These are phyloP conservation scores for Poronia punctata DNA, from an alignment of 495 filamentous ascomycete genomes.

Conservation along the genomic window DNA sequence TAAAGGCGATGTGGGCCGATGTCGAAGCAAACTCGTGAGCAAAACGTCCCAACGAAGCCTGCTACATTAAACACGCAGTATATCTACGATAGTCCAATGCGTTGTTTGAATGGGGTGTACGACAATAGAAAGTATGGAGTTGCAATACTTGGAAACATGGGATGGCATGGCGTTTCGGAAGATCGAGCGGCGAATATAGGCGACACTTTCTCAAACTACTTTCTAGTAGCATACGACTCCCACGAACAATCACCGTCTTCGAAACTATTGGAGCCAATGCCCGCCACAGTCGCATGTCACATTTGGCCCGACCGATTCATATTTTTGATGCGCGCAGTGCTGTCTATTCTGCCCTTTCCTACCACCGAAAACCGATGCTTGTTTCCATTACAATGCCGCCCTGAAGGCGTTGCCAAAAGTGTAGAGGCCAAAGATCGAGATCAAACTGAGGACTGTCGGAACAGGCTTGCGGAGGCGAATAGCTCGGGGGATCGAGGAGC, in stretches of 20 bases:
- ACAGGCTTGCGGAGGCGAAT: constrained; percentile 72
- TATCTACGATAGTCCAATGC: too few relatives aligned
- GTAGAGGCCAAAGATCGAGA: constrained; percentile 52
- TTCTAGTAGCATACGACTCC: too few relatives aligned
- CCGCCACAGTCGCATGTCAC: too few relatives aligned
- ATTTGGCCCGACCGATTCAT: background rate
- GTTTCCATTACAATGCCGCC: constrained; percentile 26
- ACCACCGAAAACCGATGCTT: too few relatives aligned
- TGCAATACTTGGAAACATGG: background rate
- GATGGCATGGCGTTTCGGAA: constrained; percentile 16
- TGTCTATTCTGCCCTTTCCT: constrained; percentile 3
- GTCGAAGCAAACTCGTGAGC: constrained; percentile 58
- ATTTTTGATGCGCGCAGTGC: background rate
- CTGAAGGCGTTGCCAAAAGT: constrained; percentile 54
- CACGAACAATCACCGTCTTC: constrained; percentile 1
- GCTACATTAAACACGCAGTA: too few relatives aligned
- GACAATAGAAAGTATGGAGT: too few relatives aligned
- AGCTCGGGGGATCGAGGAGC: constrained; percentile 74
- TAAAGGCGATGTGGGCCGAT: constrained; percentile 72
- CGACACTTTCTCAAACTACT: too few relatives aligned
- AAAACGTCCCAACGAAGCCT: too few relatives aligned
- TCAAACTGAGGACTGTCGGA: constrained; percentile 61
- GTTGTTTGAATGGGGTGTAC: too few relatives aligned
- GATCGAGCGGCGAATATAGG: too few relatives aligned
- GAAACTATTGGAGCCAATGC: too few relatives aligned